A percentile compares a stretch with the other conserved stretches of the same genome.
Evolutionary conservation across 345 rosid genomes (phyloP).

Genomic region (Gossypium sturtianum): DNA sequence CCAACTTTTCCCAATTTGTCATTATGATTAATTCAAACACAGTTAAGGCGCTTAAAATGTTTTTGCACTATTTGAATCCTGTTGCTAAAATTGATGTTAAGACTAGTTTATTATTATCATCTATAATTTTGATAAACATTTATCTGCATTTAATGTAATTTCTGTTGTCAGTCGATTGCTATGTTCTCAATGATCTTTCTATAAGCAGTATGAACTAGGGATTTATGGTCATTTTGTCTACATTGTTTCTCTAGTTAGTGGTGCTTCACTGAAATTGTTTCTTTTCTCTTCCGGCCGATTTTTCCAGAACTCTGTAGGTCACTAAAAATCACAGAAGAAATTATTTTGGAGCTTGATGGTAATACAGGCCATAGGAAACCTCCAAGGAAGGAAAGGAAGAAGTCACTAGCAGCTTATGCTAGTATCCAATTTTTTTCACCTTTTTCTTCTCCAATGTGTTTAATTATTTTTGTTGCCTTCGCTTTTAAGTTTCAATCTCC

Average conservation of each 20-base stretch:
- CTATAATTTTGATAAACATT: conserved; percentile 2
- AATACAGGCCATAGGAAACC: conserved; percentile 38
- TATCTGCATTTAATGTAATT: neutral
- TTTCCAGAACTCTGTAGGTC: conserved; percentile 51
- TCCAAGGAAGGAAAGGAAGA: conserved; percentile 55
- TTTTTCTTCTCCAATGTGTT: neutral
- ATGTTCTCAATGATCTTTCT: neutral
- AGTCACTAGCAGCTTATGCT: conserved; percentile 28
- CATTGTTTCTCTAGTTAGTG: neutral
- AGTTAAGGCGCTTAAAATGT: neutral
- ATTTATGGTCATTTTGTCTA: neutral
- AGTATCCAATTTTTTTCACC: conserved; percentile 36
- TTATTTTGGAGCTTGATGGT: conserved; percentile 27
- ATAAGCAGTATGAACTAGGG: neutral
- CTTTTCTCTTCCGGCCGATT: conserved; percentile 17
- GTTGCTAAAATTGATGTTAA: neutral
- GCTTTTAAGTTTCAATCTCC: neutral
- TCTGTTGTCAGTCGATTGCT: neutral
- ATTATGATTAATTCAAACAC: neutral
- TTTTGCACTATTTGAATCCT: neutral
- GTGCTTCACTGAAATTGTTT: conserved; percentile 28
- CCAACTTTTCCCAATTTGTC: neutral
- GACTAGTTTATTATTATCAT: neutral
- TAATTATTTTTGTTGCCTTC: neutral
- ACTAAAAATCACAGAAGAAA: conserved; percentile 27